Conservation (phyloP, 352 stramenopile genomes). For the Pilasporangium apinafurcum region DNA sequence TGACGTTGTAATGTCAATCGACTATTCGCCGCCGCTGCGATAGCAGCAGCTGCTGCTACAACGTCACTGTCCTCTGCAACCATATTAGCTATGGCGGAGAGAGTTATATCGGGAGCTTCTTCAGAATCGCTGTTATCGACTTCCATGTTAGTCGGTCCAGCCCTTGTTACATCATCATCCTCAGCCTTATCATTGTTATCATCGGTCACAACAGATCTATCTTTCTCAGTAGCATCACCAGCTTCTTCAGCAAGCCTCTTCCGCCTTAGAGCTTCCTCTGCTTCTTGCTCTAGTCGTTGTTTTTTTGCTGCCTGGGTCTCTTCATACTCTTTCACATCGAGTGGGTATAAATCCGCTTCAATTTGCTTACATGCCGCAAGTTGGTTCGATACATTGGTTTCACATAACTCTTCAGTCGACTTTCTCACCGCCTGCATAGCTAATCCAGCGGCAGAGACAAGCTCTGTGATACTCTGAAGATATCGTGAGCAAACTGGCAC, state of each 20-base stretch:
- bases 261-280: conserved; percentile 32
- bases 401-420: conserved; percentile 42
- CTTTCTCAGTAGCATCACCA: conserved; percentile 12
- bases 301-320: conserved; percentile 36
- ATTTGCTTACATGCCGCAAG: conserved; percentile 54
- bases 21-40: conserved; percentile 29
- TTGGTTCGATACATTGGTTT: conserved; percentile 23
- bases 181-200: conserved; percentile 19
- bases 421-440: conserved; percentile 48
- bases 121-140: conserved; percentile 79
- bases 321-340: conserved; percentile 69
- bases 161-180: conserved; percentile 12
- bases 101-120: conserved; percentile 65
- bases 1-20: conserved; percentile 36
- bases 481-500: conserved; percentile 79
- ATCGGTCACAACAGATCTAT: background rate
- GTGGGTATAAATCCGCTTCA: conserved; percentile 54
- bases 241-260: conserved; percentile 35
- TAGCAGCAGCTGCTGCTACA: conserved; percentile 38
- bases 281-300: conserved; percentile 31
- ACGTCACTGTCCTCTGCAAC: conserved; percentile 76
- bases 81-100: conserved; percentile 85
- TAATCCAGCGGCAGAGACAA: conserved; percentile 66
- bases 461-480: conserved; percentile 78
- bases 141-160: conserved; percentile 59